Conservation (phyloP, 306 rosid genomes). For the Pyrus bretschneideri region DNA sequence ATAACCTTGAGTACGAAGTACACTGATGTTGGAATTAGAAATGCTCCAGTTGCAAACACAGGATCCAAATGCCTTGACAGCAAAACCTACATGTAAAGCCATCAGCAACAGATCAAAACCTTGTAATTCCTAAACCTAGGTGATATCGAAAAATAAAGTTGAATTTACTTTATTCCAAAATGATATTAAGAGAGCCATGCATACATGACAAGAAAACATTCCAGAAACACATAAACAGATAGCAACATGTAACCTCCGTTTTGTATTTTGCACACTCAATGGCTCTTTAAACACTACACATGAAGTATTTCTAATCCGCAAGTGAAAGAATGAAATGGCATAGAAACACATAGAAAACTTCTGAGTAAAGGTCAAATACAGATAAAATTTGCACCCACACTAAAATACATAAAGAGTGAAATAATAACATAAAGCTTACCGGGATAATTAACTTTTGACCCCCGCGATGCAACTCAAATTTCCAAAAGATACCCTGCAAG, state of each 20-base stretch:
- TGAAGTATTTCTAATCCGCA: neutral
- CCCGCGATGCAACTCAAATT: conserved; percentile 76
- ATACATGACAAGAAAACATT: neutral
- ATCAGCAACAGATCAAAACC: conserved; percentile 15
- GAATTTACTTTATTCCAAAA: neutral
- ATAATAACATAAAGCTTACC: conserved; percentile 39
- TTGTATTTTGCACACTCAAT: neutral
- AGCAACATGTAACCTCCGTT: neutral
- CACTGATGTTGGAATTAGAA: conserved; percentile 68
- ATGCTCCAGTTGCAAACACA: conserved; percentile 80
- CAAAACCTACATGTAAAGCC: conserved; percentile 61
- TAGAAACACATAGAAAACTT: neutral
- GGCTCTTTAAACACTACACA: neutral
- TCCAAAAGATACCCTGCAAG: conserved; percentile 86
- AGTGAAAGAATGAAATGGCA: neutral
- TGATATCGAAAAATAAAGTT: neutral
- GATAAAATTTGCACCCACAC: conserved; percentile 5
- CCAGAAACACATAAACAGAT: neutral
- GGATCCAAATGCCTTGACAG: conserved; percentile 62
- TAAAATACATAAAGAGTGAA: conserved; percentile 7
- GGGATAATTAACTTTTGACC: conserved; percentile 88
- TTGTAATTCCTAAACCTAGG: neutral
- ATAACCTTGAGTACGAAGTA: conserved; percentile 84
- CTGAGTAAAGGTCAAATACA: neutral
- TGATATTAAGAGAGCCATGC: neutral